A percentile compares a stretch with the other conserved stretches of the same genome.
Evolutionary conservation across 805 yeast species (phyloP).

Genomic region (Metschnikowia colocasiae): DNA sequence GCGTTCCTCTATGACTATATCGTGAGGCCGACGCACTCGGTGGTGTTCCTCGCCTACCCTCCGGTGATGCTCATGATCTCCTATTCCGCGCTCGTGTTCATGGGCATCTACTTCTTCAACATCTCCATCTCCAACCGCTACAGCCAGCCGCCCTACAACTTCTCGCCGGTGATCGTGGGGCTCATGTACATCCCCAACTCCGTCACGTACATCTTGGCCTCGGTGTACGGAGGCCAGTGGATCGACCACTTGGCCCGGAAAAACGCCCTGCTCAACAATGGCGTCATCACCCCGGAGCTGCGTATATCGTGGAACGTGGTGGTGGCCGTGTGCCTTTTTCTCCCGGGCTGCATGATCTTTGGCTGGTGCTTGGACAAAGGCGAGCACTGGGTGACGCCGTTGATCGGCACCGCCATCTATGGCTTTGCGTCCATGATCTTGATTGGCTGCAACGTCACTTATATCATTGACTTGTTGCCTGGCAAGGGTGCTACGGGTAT

Average conservation of each 20-base stretch:
- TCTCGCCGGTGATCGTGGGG: slow-evolving; percentile 63
- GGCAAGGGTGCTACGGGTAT: slow-evolving; percentile 89
- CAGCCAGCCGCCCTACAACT: slow-evolving; percentile 64
- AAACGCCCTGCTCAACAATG: slow-evolving; percentile 55
- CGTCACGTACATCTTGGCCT: slow-evolving; percentile 68
- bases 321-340: slow-evolving; percentile 58
- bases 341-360: slow-evolving; percentile 63
- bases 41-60: slow-evolving; percentile 62
- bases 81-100: slow-evolving; percentile 70
- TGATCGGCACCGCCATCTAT: slow-evolving; percentile 75
- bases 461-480: slow-evolving; percentile 78
- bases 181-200: slow-evolving; percentile 81
- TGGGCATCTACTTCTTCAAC: slow-evolving; percentile 67
- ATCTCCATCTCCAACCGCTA: slow-evolving; percentile 65
- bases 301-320: slow-evolving; percentile 73
- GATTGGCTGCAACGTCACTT: slow-evolving; percentile 77
- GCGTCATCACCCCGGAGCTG: slow-evolving; percentile 69
- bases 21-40: slow-evolving; percentile 57
- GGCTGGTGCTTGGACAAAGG: slow-evolving; percentile 78
- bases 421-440: slow-evolving; percentile 84
- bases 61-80: slow-evolving; percentile 66
- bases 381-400: slow-evolving; percentile 72
- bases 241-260: slow-evolving; percentile 56
- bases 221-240: slow-evolving; percentile 80
- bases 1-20: slow-evolving; percentile 44